Evolutionary conservation across 2,329 filamentous ascomycete species (phyloP), one percentile per base, ranked within the genome.

Genomic region (Diplodia corticola): DNA sequence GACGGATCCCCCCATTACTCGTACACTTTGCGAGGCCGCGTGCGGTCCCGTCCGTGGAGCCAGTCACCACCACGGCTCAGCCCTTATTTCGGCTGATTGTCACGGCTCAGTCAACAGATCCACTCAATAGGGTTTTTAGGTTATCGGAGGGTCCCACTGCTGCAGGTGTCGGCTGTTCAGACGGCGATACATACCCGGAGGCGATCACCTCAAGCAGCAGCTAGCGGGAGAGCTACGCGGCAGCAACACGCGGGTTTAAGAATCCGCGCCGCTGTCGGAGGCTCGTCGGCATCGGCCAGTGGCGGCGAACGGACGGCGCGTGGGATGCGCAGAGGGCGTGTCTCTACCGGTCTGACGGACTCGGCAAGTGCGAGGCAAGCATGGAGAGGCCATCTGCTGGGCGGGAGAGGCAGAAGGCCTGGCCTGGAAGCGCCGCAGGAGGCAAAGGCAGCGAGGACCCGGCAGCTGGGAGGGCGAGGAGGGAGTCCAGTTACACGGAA

Each of bases 401-500:
- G 53, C 28, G 35, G 15, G 15, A 13, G 37, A 59, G 54, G 24
- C 46, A 46, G 54, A 59, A 46, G 22, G 54, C 30, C 37, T 59
- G 22, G 54, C 30, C 37, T 59, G 37, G 54, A 59, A 46, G 22
- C 46, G 35, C 54, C 37, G 37, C 10, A 59, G 54, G 30, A 46
- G 54, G 54, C 37, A 59, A 46, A 15, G 54, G 37, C 24, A 3
- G 37, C 28, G 53, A 20, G 5, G 50, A 40, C 12, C 53, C 17
- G 35, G 53, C 53, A n/a, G 53, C 26, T 57, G 53, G 33, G 22
- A 57, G 53, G 17, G 51, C n/a, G 20, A 40, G 54, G 24, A 20
- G 22, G 20, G 44, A 59, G 57, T 40, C 54, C 26, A 20, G 57
- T 61, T 61, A 35, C 28, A 61, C 57, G 57, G 57, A 49, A 59